Evolutionary conservation across 495 filamentous ascomycete genomes (phyloP).

Genomic region (Podospora conica): DNA sequence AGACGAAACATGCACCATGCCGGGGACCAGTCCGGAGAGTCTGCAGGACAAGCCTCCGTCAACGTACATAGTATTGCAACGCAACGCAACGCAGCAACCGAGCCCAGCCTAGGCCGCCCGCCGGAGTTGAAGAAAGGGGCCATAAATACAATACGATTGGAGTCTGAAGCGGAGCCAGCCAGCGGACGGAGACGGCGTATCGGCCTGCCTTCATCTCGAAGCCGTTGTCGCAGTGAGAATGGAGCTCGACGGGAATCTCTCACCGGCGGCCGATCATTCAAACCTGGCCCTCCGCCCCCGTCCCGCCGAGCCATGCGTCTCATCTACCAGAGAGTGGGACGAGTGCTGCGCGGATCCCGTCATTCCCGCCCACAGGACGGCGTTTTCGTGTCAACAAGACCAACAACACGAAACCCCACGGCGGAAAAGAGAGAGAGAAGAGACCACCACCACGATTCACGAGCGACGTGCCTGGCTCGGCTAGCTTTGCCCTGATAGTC

Average conservation of each 20-base stretch:
- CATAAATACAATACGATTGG: background rate
- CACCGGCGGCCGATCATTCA: background rate
- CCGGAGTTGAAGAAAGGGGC: background rate
- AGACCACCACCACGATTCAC: background rate
- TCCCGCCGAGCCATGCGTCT: background rate
- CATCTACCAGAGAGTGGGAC: background rate
- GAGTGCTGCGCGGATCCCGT: background rate
- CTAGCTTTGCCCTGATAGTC: background rate
- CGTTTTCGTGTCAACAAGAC: background rate
- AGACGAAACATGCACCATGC: constrained; percentile 5
- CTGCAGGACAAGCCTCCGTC: background rate
- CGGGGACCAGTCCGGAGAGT: background rate
- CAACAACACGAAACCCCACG: background rate
- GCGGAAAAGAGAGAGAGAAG: background rate
- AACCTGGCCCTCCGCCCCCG: background rate
- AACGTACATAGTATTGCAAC: background rate
- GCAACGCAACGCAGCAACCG: background rate
- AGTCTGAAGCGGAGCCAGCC: background rate
- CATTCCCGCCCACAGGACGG: background rate
- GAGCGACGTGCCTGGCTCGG: background rate
- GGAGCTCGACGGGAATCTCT: background rate
- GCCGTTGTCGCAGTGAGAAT: background rate
- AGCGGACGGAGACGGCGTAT: too few species aligned
- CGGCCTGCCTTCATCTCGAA: background rate
- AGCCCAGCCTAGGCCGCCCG: background rate